Evolutionary conservation across 208 protist genomes (phyloP).

Genomic region (Zelonia costaricensis): DNA sequence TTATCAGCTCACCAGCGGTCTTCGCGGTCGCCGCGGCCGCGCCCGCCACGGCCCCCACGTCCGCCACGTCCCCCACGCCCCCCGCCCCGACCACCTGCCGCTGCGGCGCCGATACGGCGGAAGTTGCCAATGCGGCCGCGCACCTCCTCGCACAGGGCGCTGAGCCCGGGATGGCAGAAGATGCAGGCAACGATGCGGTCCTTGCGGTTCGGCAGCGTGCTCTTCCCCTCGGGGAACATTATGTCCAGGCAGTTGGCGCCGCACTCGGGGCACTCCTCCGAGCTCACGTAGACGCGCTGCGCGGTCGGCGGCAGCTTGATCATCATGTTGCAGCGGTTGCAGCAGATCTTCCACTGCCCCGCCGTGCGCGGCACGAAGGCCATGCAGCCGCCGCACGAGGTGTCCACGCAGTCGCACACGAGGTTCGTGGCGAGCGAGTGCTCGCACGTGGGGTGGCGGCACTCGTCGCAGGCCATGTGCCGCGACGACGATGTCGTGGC

Average conservation of each 20-base stretch:
- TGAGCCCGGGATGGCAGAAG: constrained; percentile 73
- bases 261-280: constrained; percentile 79
- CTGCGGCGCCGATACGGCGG: constrained; percentile 28
- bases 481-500: constrained; percentile 6
- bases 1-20: constrained; percentile 13
- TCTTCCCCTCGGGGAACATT: constrained; percentile 84
- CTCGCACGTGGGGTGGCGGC: constrained; percentile 92
- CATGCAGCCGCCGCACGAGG: constrained; percentile 76
- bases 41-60: constrained; percentile 25
- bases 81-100: constrained; percentile 20
- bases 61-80: constrained; percentile 28
- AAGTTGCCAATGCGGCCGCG: constrained; percentile 73
- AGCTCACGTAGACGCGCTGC: constrained; percentile 74
- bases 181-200: constrained; percentile 77
- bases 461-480: constrained; percentile 92
- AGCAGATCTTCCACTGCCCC: constrained; percentile 89
- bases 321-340: constrained; percentile 91
- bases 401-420: constrained; percentile 85
- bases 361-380: constrained; percentile 84
- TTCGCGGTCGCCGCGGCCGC: constrained; percentile 21
- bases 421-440: constrained; percentile 88
- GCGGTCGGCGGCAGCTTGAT: constrained; percentile 82
- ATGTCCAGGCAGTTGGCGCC: constrained; percentile 75
- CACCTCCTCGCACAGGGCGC: constrained; percentile 69
- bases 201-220: constrained; percentile 68